A percentile compares a stretch with the other conserved stretches of the same genome.
These are phyloP conservation scores for Colletotrichum eleusines DNA, from an alignment of 2,329 filamentous ascomycete species.

Conservation along the genomic window DNA sequence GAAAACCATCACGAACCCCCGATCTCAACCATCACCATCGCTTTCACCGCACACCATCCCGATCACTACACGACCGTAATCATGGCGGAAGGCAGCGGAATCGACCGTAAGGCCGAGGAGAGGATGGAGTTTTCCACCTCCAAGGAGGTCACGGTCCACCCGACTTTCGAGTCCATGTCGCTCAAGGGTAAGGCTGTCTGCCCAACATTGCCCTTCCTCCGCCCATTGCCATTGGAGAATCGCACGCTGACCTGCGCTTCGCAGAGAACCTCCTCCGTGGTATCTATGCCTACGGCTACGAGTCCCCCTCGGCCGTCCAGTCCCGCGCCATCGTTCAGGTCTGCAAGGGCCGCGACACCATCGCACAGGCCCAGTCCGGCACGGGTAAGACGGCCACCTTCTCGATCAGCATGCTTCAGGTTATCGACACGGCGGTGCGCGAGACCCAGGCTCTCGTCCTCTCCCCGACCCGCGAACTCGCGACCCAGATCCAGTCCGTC, in stretches of 20 bases:
- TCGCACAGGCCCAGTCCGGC: slow-evolving; percentile 96
- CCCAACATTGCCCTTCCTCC: slow-evolving; percentile 1
- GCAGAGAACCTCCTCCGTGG: slow-evolving; percentile 92
- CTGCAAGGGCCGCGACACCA: slow-evolving; percentile 98
- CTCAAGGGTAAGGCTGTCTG: slow-evolving; percentile 74
- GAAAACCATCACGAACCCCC: not conserved
- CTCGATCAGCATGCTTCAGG: slow-evolving; percentile 94
- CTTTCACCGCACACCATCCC: not conserved
- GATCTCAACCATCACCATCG: not conserved
- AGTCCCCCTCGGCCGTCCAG: slow-evolving; percentile 97
- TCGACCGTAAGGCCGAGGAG: slow-evolving; percentile 95
- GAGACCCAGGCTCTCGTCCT: slow-evolving; percentile 96
- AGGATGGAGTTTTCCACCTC: slow-evolving; percentile 98
- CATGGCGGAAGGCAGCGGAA: slow-evolving; percentile 84
- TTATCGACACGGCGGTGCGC: slow-evolving; percentile 92
- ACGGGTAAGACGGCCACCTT: slow-evolving; percentile 98
- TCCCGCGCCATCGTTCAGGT: slow-evolving; percentile 98
- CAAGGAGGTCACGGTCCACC: slow-evolving; percentile 95
- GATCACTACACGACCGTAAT: slow-evolving; percentile 49
- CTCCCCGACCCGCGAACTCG: slow-evolving; percentile 94
- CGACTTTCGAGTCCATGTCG: slow-evolving; percentile 96
- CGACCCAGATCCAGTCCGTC: slow-evolving; percentile 98
- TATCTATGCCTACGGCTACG: slow-evolving; percentile 98
- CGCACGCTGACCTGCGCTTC: not conserved
- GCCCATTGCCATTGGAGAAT: not conserved